These are phyloP conservation scores for Flaveria bidentis DNA, from an alignment of 129 eudicot species.

Conservation along the genomic window DNA sequence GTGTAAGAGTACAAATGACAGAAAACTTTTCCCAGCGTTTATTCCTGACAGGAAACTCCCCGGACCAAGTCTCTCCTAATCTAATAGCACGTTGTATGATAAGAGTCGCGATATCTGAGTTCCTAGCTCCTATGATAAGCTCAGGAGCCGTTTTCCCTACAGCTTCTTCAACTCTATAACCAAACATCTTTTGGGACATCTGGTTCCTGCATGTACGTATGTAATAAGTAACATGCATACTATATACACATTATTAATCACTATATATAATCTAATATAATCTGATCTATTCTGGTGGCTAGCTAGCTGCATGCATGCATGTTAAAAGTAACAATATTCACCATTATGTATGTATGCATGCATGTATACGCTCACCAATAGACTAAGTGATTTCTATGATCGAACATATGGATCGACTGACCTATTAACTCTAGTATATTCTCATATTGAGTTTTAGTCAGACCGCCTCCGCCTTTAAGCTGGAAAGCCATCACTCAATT, in stretches of 20 bases:
- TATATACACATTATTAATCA: too few species aligned
- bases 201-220: constrained; percentile 52
- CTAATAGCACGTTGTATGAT: constrained; percentile 40
- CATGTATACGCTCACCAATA: constrained; percentile 55
- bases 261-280: too few species aligned
- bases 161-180: constrained; percentile 63
- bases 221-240: too few species aligned
- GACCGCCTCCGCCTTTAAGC: too few species aligned
- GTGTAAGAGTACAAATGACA: constrained; percentile 48
- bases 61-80: constrained; percentile 57
- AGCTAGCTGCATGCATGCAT: too few species aligned
- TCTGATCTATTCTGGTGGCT: too few species aligned
- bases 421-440: constrained; percentile 84
- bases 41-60: constrained; percentile 58
- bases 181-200: constrained; percentile 61
- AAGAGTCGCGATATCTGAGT: constrained; percentile 37
- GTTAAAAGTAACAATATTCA: too few species aligned
- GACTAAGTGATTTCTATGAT: constrained; percentile 41
- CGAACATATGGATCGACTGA: constrained; percentile 63
- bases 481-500: too few species aligned
- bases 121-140: constrained; percentile 39
- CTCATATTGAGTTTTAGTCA: constrained; percentile 53
- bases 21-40: constrained; percentile 51
- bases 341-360: too few species aligned
- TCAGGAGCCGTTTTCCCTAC: constrained; percentile 50